Evolutionary conservation across 129 eudicot species (phyloP), one percentile per base, ranked within the genome.

Genomic region (Silybum marianum): DNA sequence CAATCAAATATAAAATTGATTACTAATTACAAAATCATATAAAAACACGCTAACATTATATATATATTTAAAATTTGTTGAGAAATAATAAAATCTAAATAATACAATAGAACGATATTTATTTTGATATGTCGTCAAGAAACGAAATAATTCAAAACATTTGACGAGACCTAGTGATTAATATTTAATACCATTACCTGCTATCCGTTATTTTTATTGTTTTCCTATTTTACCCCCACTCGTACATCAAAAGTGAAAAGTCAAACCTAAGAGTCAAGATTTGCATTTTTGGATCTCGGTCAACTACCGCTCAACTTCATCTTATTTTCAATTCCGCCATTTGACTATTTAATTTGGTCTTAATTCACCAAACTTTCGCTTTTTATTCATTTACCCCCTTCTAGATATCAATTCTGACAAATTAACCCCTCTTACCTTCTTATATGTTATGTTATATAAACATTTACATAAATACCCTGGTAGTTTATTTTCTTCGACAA

Each of bases 271-370:
- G 4, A 54, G 63, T 54, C 63, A 54, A 54, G 22, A 14, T 16
- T 14, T 54, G 63, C 9, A 54, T 54, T 2, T 22, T 18, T 54
- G 21, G 7, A 54, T 54, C 4, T 54, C 6, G 63, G 63, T 54
- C 63, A 54, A 54, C 16, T 54, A 14, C 7, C 63, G 63, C 22
- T 6, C 21, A 54, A 54, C 22, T 54, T n/a, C 19, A 18, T 54
- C 9, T 78, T 79, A 42, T 73, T 39, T 39, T 73, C 79, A 62
- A 11, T 39, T 70, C 60, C 10, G 65, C 28, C 78, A 60, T 80
- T 80, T 72, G 78, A 62, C 72, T 80, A 1, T 62, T 62, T 22
- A 42, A 73, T 63, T 24, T 14, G 36, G 79, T 81, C 79, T 39
- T 81, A 74, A 44, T 81, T 68, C 32, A 65, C 84, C 80, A 0